A percentile compares a stretch with the other conserved stretches of the same genome.
Evolutionary conservation across 768 basidiomycete species (phyloP).

Genomic region (Psilocybe azurescens): DNA sequence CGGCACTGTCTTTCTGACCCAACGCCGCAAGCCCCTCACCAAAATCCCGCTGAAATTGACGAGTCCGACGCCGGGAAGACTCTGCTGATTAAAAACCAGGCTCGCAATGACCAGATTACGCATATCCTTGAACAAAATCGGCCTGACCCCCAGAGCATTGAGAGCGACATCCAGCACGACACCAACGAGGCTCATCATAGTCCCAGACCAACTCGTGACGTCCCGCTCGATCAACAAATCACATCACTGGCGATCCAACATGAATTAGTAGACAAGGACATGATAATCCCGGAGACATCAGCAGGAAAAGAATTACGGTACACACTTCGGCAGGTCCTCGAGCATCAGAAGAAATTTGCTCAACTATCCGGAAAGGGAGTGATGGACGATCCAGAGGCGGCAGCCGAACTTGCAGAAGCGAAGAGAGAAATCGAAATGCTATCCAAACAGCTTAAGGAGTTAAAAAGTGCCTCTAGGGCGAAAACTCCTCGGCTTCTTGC

Average conservation of each 20-base stretch:
- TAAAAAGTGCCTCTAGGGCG: background rate
- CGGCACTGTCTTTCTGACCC: no score
- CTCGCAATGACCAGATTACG: no score
- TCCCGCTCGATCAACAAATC: no score
- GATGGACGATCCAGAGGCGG: background rate
- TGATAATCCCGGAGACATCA: slow-evolving; percentile 7
- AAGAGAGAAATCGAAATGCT: background rate
- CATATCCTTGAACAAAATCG: no score
- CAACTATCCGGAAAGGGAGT: background rate
- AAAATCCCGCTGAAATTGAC: no score
- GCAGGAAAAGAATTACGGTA: slow-evolving; percentile 20
- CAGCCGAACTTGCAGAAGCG: background rate
- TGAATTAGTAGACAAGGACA: slow-evolving; percentile 17
- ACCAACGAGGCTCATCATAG: no score
- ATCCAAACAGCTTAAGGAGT: background rate
- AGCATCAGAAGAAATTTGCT: slow-evolving; percentile 8
- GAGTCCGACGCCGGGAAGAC: no score
- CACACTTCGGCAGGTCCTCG: slow-evolving; percentile 17
- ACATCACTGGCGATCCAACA: slow-evolving; percentile 16
- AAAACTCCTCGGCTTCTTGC: background rate
- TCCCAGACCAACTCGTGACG: no score
- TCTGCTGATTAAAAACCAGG: no score
- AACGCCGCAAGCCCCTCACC: no score
- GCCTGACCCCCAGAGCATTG: no score
- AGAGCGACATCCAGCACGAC: no score